Conservation (phyloP, 768 basidiomycete genomes). For the Hygrophorus russula region DNA sequence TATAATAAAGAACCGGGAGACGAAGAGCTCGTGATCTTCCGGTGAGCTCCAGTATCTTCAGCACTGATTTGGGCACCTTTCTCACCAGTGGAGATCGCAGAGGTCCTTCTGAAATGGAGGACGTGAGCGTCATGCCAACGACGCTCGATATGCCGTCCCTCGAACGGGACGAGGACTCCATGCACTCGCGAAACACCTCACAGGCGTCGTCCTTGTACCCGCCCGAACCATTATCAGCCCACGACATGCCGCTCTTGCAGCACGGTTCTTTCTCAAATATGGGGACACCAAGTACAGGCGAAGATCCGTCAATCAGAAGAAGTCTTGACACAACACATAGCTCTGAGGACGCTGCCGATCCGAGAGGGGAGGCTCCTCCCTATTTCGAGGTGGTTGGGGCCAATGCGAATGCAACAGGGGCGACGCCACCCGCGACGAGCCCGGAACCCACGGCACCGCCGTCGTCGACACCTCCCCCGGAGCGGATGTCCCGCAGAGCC, state of each 20-base stretch:
- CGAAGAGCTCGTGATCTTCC: slow-evolving; percentile 62
- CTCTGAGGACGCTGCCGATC: slow-evolving; percentile 25
- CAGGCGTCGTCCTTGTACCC: slow-evolving; percentile 21
- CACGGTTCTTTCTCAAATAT: slow-evolving; percentile 14
- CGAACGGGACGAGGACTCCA: slow-evolving; percentile 25
- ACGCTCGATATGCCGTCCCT: slow-evolving; percentile 26
- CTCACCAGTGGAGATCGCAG: slow-evolving; percentile 16
- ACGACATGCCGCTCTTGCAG: slow-evolving; percentile 31
- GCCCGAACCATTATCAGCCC: slow-evolving; percentile 26
- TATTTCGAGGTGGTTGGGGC: slow-evolving; percentile 47
- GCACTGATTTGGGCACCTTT: neutral
- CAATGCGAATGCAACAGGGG: slow-evolving; percentile 3
- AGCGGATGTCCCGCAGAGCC: slow-evolving; percentile 12
- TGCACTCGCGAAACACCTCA: slow-evolving; percentile 19
- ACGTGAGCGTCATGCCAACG: slow-evolving; percentile 30
- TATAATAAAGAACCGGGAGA: slow-evolving; percentile 84
- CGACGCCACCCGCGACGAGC: neutral
- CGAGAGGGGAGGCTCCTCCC: slow-evolving; percentile 54
- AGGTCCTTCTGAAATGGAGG: slow-evolving; percentile 43
- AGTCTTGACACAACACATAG: slow-evolving; percentile 20
- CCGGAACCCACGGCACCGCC: slow-evolving; percentile 5
- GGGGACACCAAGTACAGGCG: slow-evolving; percentile 10
- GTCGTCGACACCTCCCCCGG: slow-evolving; percentile 5
- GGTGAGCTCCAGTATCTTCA: slow-evolving; percentile 18
- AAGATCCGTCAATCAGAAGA: slow-evolving; percentile 12